These are phyloP conservation scores for Paraphoma chrysanthemicola DNA, from an alignment of 2,329 filamentous ascomycete genomes.

Conservation along the genomic window DNA sequence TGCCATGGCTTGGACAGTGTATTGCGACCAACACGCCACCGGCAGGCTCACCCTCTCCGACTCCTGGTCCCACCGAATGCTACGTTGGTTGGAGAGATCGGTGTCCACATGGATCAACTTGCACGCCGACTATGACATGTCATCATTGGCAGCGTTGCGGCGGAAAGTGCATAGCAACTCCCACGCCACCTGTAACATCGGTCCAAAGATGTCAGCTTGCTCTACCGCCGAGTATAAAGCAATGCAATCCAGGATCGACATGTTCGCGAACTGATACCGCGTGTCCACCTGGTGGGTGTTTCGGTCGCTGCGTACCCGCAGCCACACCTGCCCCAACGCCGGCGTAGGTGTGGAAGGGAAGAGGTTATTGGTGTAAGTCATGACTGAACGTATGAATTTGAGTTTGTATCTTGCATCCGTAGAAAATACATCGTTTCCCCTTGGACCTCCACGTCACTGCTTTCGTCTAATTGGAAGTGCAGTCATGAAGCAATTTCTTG, in stretches of 20 bases:
- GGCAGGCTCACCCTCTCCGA: too few relatives aligned
- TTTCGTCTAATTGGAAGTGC: too few relatives aligned
- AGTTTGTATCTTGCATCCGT: too few relatives aligned
- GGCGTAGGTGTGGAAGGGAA: too few relatives aligned
- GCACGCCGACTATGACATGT: not conserved
- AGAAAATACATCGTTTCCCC: too few relatives aligned
- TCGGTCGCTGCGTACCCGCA: not conserved
- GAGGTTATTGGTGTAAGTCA: too few relatives aligned
- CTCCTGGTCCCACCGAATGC: not conserved
- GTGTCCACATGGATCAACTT: not conserved
- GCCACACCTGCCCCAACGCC: not conserved
- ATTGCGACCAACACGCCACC: too few relatives aligned
- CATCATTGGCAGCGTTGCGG: too few relatives aligned
- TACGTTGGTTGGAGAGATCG: not conserved
- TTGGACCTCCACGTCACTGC: too few relatives aligned
- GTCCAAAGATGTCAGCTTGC: not conserved
- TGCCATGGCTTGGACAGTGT: too few relatives aligned
- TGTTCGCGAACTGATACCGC: not conserved
- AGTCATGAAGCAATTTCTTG: too few relatives aligned
- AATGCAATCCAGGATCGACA: not conserved
- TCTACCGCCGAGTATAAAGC: not conserved
- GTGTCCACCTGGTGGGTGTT: not conserved
- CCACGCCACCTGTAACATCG: not conserved
- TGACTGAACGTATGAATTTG: too few relatives aligned
- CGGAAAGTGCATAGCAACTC: not conserved